phyloP scores from a whole-genome alignment of 257 asterid species.

The Eucommia ulmoides region DNA sequence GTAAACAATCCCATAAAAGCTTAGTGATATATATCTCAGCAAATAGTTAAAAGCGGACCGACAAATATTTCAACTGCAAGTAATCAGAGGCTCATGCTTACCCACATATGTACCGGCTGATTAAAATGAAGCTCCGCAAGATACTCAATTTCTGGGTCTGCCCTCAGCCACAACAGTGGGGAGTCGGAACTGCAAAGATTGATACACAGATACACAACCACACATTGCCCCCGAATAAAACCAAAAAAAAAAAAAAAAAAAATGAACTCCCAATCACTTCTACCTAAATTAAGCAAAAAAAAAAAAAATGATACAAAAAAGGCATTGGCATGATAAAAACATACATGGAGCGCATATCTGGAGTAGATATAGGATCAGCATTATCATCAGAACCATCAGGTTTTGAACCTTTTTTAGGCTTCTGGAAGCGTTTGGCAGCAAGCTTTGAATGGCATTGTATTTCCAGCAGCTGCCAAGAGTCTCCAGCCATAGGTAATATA shows the following conservation, averaged over 20 bases:
- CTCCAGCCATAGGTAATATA: conserved; percentile 95
- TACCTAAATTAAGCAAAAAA: neutral
- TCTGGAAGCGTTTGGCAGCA: conserved; percentile 94
- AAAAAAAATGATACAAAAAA: too few relatives aligned
- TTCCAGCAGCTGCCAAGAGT: conserved; percentile 91
- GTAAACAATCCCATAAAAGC: too few relatives aligned
- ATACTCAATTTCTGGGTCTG: conserved; percentile 98
- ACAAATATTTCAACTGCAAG: neutral
- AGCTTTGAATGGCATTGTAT: conserved; percentile 96
- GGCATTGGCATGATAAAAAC: too few relatives aligned
- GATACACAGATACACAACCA: conserved; percentile 14
- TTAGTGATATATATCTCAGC: too few relatives aligned
- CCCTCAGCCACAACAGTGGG: conserved; percentile 92
- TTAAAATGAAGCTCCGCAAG: conserved; percentile 81
- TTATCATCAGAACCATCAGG: conserved; percentile 99
- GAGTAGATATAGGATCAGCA: conserved; percentile 46
- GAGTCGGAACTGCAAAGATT: conserved; percentile 87
- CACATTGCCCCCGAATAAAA: too few relatives aligned
- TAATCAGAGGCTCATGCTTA: conserved; percentile 30
- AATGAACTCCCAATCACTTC: neutral
- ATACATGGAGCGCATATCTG: conserved; percentile 72
- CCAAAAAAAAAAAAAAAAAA: conserved; percentile 4
- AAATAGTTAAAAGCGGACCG: too few relatives aligned
- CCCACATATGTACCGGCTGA: conserved; percentile 99
- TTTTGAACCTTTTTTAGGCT: conserved; percentile 74